These are phyloP conservation scores for Pisolithus thermaeus DNA, from an alignment of 1,284 basidiomycete genomes.

Conservation along the genomic window DNA sequence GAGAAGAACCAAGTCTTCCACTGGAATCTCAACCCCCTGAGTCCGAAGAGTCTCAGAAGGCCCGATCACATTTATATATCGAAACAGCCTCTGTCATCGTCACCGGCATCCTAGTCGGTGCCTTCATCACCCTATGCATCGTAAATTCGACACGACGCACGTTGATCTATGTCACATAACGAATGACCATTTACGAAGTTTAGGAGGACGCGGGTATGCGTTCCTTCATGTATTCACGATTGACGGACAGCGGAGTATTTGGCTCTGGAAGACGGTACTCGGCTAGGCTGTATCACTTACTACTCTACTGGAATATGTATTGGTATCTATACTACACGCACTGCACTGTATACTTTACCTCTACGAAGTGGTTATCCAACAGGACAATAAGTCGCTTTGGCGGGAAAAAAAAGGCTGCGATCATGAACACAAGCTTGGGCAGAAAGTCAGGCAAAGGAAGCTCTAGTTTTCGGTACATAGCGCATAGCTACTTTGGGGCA, in stretches of 20 bases:
- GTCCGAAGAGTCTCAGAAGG: conserved; percentile 12
- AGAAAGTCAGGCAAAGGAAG: too few relatives aligned
- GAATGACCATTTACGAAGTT: background rate
- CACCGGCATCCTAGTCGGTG: conserved; percentile 50
- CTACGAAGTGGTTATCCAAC: too few relatives aligned
- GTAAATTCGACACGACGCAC: conserved; percentile 47
- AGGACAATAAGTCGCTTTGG: background rate
- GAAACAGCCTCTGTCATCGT: conserved; percentile 47
- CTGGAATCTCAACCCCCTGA: conserved; percentile 6
- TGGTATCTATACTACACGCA: conserved; percentile 19
- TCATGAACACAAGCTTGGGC: background rate
- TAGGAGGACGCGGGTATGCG: too few relatives aligned
- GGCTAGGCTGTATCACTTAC: conserved; percentile 14
- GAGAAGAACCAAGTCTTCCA: conserved; percentile 10
- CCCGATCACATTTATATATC: conserved; percentile 25
- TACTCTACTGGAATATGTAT: conserved; percentile 16
- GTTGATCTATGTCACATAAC: conserved; percentile 35
- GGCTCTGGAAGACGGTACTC: background rate
- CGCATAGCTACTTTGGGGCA: too few relatives aligned
- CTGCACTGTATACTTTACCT: too few relatives aligned
- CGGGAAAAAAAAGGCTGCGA: too few relatives aligned
- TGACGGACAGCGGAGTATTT: background rate
- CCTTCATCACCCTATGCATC: conserved; percentile 46
- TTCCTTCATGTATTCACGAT: background rate
- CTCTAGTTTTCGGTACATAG: background rate